Conservation (phyloP, 2,329 filamentous ascomycete genomes). For the Amauroascus niger region DNA sequence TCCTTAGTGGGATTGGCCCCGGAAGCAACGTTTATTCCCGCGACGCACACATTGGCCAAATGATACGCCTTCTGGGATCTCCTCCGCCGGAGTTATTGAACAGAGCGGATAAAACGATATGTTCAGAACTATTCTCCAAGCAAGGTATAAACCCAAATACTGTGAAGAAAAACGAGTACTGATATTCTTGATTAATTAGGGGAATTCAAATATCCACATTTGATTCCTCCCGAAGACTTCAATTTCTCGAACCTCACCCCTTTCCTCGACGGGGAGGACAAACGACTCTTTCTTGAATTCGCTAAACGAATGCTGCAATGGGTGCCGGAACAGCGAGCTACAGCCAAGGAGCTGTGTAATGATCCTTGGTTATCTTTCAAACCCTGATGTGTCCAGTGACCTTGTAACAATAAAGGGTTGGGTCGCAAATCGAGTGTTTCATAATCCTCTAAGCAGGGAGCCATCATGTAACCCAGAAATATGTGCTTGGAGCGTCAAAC, state of each 20-base stretch:
- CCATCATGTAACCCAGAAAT: no score
- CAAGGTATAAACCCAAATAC: not conserved
- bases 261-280: slow-evolving; percentile 19
- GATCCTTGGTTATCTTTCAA: slow-evolving; percentile 22
- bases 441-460: no score
- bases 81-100: not conserved
- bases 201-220: slow-evolving; percentile 2
- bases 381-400: no score
- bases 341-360: slow-evolving; percentile 25
- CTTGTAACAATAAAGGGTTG: no score
- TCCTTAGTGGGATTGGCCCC: not conserved
- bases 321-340: slow-evolving; percentile 25
- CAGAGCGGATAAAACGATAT: not conserved
- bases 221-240: slow-evolving; percentile 2
- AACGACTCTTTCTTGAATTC: slow-evolving; percentile 23
- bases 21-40: not conserved
- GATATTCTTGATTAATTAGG: not conserved
- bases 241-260: slow-evolving; percentile 2
- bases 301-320: slow-evolving; percentile 26
- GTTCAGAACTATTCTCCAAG: not conserved
- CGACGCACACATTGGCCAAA: slow-evolving; percentile 17
- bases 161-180: no score
- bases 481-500: no score
- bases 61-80: slow-evolving; percentile 16
- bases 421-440: no score